Conservation (phyloP, 2,329 filamentous ascomycete genomes). For the Aspergillus sp. region DNA sequence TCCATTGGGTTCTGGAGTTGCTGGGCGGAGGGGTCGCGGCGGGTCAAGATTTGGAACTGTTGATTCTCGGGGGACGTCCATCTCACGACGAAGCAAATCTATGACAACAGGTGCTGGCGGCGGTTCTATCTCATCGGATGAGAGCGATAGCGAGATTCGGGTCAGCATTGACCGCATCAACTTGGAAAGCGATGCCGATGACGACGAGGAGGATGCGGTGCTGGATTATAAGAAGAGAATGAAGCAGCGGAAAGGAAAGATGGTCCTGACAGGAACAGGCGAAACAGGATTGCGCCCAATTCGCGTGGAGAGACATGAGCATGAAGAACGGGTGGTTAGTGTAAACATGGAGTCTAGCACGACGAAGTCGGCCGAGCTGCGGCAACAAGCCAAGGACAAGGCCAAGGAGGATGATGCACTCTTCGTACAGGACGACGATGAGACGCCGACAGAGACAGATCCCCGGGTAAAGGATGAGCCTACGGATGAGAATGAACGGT, state of each 20-base stretch:
- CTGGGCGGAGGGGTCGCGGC: slow-evolving; percentile 30
- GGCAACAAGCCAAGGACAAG: slow-evolving; percentile 38
- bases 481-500: slow-evolving; percentile 51
- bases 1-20: slow-evolving; percentile 33
- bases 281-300: slow-evolving; percentile 53
- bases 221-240: slow-evolving; percentile 40
- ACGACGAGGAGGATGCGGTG: slow-evolving; percentile 32
- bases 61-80: slow-evolving; percentile 33
- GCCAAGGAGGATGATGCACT: slow-evolving; percentile 33
- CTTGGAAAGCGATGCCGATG: slow-evolving; percentile 58
- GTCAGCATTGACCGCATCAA: slow-evolving; percentile 63
- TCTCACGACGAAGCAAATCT: slow-evolving; percentile 36
- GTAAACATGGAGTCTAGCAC: slow-evolving; percentile 60
- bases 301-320: slow-evolving; percentile 60
- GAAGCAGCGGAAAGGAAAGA: slow-evolving; percentile 29
- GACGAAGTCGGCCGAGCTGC: slow-evolving; percentile 48
- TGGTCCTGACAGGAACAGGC: slow-evolving; percentile 9
- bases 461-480: slow-evolving; percentile 59
- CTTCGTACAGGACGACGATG: slow-evolving; percentile 26
- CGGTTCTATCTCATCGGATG: slow-evolving; percentile 49
- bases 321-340: slow-evolving; percentile 58
- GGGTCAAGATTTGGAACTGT: slow-evolving; percentile 27
- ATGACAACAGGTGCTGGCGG: slow-evolving; percentile 27
- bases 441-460: slow-evolving; percentile 22
- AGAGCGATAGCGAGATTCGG: slow-evolving; percentile 50